Base-by-base conservation (phyloP, 108 stramenopile genomes). In the Hondaea fermentalgiana region DNA sequence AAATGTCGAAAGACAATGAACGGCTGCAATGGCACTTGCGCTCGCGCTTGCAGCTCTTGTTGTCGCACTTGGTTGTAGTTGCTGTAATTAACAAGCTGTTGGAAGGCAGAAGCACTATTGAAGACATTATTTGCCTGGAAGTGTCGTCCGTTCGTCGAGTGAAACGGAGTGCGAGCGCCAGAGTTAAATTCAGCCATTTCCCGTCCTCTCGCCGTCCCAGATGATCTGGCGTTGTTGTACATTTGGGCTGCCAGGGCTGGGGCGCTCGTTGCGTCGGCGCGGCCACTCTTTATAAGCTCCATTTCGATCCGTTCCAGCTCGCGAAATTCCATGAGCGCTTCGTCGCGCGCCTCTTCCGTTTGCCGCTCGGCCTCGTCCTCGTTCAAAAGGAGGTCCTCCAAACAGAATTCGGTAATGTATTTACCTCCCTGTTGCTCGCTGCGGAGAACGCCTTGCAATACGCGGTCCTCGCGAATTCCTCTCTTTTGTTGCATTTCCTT, bases 401-500 rank as follows among this genome's bases (percentile, higher is more conserved):
- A 28, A 3, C 51, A 53, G 76, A 53, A 83, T 2, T 83, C 49
- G 51, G 76, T 83, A 53, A 83, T 53, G 28, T 2, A 83, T 23
- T 12, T 16, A 1, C 49, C 76, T 14, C 51, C 76, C 1, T n/a
- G 51, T 17, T 23, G 12, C 42, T 69, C 64, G 42, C 25, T 69
- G 42, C 64, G 64, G 3, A 83, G 51, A 10, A 83, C 76, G n/a
- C 23, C 76, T 23, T 83, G 76, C 76, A 83, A 45, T 1, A 53
- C 76, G 1, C 44, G 49, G 1, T 83, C 76, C 8, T 23, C 23
- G 4, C 76, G 76, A 6, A 83, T n/a, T 8, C 43, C 76, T 53
- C 51, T 47, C 76, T 53, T 83, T 28, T 83, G 76, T 45, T 83
- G 76, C 45, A 83, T 83, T 12, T 47, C 76, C 76, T 83, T 83